Base-by-base conservation (phyloP, 2,329 filamentous ascomycete species). In the Zymoseptoria tritici region DNA sequence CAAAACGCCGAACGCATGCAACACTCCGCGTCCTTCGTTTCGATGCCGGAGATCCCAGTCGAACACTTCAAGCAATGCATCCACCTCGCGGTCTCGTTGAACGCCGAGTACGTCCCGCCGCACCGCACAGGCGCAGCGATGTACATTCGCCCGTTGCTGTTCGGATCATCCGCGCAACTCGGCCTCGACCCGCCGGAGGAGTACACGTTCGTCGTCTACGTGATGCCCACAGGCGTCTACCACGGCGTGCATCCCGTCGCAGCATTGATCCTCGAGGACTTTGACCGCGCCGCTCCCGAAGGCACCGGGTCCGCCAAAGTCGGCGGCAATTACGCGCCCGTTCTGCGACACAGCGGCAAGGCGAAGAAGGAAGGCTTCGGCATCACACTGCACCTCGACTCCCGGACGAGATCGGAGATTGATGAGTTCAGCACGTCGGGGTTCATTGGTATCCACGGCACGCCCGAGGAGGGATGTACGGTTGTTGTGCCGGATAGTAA, bases 371-470 rank as follows among this genome's bases (percentile, higher is more conserved):
- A 90, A 61, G 93, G 93, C 31, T 97, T 84, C 71, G 92, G 90
- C n/a, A 97, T 97, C 71, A 97, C 93, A 1, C 80, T 97, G 70
- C 93, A 97, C 74, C 79, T 97, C 57, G 94, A 97, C 76, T 94
- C 89, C 73, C 86, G 86, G 70, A 89, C 84, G 9, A 84, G 92
- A 67, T 87, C 85, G 61, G 91, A 95, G 73, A 84, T 99, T 63
- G 93, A 99, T 71, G 93, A 99, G 80, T 99, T 97, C 73, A 94
- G 89, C 66, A 97, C 94, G 0, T 92, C 88, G 64, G 93, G 91
- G 0, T 97, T 99, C 74, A 88, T 97, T 64, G 94, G 91, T 3
- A 88, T 90, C 5, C 79, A 85, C 51, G 83, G 81, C 3, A 80
- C 80, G 2, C 66, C 68, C 7, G 74, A 81, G 19, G 76, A 82